A percentile compares a stretch with the other conserved stretches of the same genome.
These are phyloP conservation scores for Penicillium sp. DNA, from an alignment of 2,329 filamentous ascomycete genomes.

Conservation along the genomic window DNA sequence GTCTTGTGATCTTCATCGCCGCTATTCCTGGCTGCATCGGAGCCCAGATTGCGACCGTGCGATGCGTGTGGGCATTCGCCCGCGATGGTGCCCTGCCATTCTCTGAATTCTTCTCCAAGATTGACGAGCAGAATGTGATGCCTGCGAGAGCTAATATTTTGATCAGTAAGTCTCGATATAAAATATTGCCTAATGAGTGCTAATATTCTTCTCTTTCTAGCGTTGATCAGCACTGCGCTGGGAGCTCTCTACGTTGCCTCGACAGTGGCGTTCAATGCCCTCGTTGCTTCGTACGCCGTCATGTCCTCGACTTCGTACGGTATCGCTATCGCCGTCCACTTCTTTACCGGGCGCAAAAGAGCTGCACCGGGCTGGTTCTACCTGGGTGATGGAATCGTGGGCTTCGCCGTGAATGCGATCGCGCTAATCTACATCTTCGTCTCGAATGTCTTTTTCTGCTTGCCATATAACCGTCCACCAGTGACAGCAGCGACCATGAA, in stretches of 20 bases:
- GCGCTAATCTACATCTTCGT: conserved; percentile 7
- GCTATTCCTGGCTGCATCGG: conserved; percentile 4
- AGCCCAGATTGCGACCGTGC: conserved; percentile 5
- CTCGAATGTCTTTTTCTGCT: conserved; percentile 7
- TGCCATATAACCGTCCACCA: conserved; percentile 4
- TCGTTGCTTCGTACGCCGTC: conserved; percentile 8
- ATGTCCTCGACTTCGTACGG: conserved; percentile 7
- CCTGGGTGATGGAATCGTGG: conserved; percentile 6
- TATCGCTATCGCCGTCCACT: conserved; percentile 6
- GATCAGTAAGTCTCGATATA: not conserved
- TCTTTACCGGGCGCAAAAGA: conserved; percentile 9
- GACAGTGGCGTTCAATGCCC: conserved; percentile 4
- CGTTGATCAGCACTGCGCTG: conserved; percentile 2
- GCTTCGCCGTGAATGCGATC: conserved; percentile 4
- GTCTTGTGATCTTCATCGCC: conserved; percentile 7
- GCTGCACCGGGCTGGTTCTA: conserved; percentile 7
- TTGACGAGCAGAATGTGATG: conserved; percentile 8
- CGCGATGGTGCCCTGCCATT: conserved; percentile 8
- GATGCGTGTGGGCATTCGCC: conserved; percentile 9
- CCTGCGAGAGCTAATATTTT: conserved; percentile 7
- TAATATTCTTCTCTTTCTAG: not conserved
- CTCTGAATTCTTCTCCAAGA: conserved; percentile 8
- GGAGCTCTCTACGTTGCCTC: conserved; percentile 9
- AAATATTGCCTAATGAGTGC: not conserved
- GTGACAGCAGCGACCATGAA: conserved; percentile 3